Evolutionary conservation across 163 green algal genomes (phyloP).

Genomic region (Chlamydomonas reinhardtii): DNA sequence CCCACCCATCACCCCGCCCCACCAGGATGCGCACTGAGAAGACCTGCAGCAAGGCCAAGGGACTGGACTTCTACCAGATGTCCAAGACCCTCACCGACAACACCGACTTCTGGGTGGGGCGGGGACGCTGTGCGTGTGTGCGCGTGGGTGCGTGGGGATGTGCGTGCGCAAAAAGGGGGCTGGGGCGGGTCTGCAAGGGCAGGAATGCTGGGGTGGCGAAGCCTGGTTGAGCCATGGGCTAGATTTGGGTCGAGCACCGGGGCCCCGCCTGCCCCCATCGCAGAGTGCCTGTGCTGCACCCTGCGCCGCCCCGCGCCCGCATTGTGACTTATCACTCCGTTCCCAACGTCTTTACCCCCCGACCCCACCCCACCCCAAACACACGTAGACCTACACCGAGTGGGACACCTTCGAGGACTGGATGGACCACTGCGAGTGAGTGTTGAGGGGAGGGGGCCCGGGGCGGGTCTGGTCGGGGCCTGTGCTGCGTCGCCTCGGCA

Average conservation of each 20-base stretch:
- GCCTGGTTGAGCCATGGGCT: too few species aligned
- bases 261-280: too few species aligned
- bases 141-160: background rate
- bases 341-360: background rate
- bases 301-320: too few species aligned
- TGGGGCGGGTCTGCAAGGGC: too few species aligned
- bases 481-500: too few species aligned
- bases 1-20: background rate
- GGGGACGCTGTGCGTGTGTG: background rate
- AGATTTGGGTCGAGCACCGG: too few species aligned
- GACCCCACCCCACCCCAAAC: background rate
- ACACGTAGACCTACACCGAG: conserved; percentile 15
- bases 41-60: background rate
- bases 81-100: conserved; percentile 20
- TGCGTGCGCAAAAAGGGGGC: background rate
- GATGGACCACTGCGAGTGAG: conserved; percentile 25
- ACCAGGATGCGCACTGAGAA: background rate
- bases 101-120: conserved; percentile 21
- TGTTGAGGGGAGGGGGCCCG: background rate
- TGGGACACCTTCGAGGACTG: conserved; percentile 32
- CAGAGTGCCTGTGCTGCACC: too few species aligned
- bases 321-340: too few species aligned
- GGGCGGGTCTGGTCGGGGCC: background rate
- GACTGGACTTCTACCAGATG: conserved; percentile 11
- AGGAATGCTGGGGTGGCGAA: too few species aligned